These are phyloP conservation scores for Ceriops decandra DNA, from an alignment of 345 rosid genomes.

Conservation along the genomic window DNA sequence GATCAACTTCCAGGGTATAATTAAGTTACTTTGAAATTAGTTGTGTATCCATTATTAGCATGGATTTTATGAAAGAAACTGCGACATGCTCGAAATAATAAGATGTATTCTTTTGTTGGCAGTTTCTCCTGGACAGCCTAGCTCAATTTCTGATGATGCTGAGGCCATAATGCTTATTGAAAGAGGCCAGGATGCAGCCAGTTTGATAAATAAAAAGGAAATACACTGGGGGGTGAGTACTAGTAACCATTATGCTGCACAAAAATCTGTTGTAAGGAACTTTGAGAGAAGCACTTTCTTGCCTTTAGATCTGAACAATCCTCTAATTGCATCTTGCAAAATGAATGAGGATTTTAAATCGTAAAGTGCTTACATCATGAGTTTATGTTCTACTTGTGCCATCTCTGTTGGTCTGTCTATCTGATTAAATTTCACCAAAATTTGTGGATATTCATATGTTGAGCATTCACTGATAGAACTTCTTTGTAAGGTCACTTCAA, in stretches of 20 bases:
- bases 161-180: conserved; percentile 76
- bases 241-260: background rate
- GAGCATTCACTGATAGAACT: too few species aligned
- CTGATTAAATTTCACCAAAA: too few species aligned
- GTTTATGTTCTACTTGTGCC: too few species aligned
- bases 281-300: background rate
- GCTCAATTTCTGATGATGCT: conserved; percentile 71
- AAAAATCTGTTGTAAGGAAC: background rate
- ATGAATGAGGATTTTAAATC: too few species aligned
- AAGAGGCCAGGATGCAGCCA: conserved; percentile 64
- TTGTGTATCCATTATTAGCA: background rate
- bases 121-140: conserved; percentile 92
- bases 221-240: conserved; percentile 83
- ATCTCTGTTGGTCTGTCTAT: too few species aligned
- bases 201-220: conserved; percentile 74
- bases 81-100: background rate
- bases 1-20: conserved; percentile 80
- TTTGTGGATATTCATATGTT: too few species aligned
- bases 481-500: too few species aligned
- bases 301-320: background rate
- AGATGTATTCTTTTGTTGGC: conserved; percentile 28
- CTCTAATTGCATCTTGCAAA: too few species aligned
- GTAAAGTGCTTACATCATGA: too few species aligned
- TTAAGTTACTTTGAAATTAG: conserved; percentile 7
- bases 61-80: background rate